Base-by-base conservation (phyloP, 2,329 filamentous ascomycete species). In the Aspergillus texensis region DNA sequence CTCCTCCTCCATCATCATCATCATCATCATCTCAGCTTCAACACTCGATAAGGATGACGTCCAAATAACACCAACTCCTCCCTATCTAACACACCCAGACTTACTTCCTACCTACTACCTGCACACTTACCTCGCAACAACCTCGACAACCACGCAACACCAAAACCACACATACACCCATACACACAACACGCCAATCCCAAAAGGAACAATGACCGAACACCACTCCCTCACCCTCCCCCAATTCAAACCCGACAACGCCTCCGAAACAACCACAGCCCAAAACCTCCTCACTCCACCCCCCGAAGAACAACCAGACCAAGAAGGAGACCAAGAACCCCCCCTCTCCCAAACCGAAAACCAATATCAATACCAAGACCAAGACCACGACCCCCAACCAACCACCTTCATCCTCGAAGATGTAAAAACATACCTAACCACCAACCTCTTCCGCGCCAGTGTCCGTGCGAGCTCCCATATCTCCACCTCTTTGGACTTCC, bases 401-500 rank as follows among this genome's bases (percentile, higher is more conserved):
- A 14, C 19, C 39, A 41, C 16, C 39, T 8, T 19, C 39, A 41
- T 19, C 16, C 0, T 41, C 6, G 39, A 48, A 6, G 24, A 48
- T 16, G 11, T 28, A 24, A 48, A 48, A 16, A 26, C 12, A 24
- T 48, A 32, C 48, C 28, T 32, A 14, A 6, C 12, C 26, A 50
- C 4, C 14, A 2, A 9, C 24, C 6, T 50, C 46, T 28, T 30
- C 46, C 26, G 24, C 11, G 5, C 8, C 12, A 10, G 14, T 6
- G 26, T 28, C 26, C 24, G 14, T 8, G 6, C 16, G 9, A 60
- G 43, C 70, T 87, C 60, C 81, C 92, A 50, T 85, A 87, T 52
- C 88, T 41, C 85, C 66, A 81, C 83, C 61, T 81, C 86, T 48
- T 83, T 76, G 86, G 32, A 80, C 82, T 41, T 74, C 79, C 6